Base-by-base conservation (phyloP, 2,329 filamentous ascomycete genomes). In the Allantophomopsis cytisporea region DNA sequence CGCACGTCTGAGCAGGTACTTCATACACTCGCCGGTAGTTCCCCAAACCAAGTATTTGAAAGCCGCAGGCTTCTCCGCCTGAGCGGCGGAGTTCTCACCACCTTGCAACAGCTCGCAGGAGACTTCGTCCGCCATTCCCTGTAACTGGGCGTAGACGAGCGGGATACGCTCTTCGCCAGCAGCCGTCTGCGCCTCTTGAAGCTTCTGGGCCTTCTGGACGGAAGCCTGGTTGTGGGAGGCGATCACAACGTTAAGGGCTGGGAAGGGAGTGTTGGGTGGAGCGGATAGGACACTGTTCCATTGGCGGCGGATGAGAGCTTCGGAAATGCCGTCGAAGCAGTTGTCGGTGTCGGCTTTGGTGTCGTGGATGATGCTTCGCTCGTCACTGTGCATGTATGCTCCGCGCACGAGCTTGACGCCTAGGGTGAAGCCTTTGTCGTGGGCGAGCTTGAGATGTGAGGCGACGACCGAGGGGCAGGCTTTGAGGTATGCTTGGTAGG, bases 51-150 rank as follows among this genome's bases (percentile, higher is more conserved):
- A 61, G 51, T 82, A 82, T 61, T 82, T 82, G 60, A 75, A 80
- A 2, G 66, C 66, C 39, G 61, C 57, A 1, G 65, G 55, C 2
- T 32, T 36, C 16, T 40, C 36, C 13, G 36, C 39, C 10, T 69
- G 62, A 39, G 63, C 47, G 10, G 8, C 23, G 14, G 50, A 38
- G 2, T 42, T 36, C 33, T 46, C 40, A 1, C 43, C 45, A 18
- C 42, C 45, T 21, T 51, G 46, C 1, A 57, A 51, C 2, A 80
- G 60, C 54, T 76, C 73, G 54, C 74, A 79, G 56, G 80, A 86
- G 39, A 96, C 77, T 55, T 95, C 88, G 50, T 96, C 89, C 2
- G 89, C 89, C 89, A 96, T 96, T 32, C 89, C 88, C 64, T 89
- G 83, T 1, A 95, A 72, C 62, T 95, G 88, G 2, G 83, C 83